phyloP scores from a whole-genome alignment of 768 basidiomycete genomes.

The Kwoniella sp. region DNA sequence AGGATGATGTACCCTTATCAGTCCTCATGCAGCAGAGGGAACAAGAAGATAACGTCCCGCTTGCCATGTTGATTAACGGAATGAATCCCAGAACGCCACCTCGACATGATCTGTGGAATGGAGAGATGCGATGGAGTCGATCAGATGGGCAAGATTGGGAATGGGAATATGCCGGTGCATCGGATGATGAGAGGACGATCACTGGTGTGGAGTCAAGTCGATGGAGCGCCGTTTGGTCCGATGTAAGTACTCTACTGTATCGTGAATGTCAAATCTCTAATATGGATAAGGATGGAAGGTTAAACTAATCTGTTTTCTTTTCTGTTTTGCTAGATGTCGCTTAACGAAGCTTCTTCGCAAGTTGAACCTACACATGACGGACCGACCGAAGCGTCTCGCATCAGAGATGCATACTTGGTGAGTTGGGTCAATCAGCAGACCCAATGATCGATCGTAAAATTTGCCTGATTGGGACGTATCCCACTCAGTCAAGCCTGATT shows the following conservation, averaged over 20 bases:
- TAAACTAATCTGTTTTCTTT: neutral
- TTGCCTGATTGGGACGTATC: neutral
- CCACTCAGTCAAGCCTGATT: neutral
- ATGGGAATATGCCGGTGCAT: neutral
- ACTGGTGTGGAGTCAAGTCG: conserved; percentile 11
- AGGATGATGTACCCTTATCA: neutral
- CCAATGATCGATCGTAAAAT: no score
- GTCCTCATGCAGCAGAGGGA: neutral
- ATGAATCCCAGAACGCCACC: neutral
- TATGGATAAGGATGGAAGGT: neutral
- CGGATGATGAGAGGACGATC: conserved; percentile 11
- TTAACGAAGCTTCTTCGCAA: neutral
- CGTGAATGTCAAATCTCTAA: neutral
- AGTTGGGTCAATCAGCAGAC: no score
- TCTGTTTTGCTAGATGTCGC: neutral
- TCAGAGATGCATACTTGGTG: conserved; percentile 16
- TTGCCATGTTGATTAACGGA: neutral
- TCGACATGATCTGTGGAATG: no score
- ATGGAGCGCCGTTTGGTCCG: conserved; percentile 7
- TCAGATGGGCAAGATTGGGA: neutral
- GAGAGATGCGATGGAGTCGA: neutral
- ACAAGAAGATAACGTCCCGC: neutral
- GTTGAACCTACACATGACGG: neutral
- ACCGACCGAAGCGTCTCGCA: conserved; percentile 8
- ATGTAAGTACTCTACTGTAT: neutral